These are phyloP conservation scores for Raffaelea arxii DNA, from an alignment of 2,329 filamentous ascomycete genomes.

Conservation along the genomic window DNA sequence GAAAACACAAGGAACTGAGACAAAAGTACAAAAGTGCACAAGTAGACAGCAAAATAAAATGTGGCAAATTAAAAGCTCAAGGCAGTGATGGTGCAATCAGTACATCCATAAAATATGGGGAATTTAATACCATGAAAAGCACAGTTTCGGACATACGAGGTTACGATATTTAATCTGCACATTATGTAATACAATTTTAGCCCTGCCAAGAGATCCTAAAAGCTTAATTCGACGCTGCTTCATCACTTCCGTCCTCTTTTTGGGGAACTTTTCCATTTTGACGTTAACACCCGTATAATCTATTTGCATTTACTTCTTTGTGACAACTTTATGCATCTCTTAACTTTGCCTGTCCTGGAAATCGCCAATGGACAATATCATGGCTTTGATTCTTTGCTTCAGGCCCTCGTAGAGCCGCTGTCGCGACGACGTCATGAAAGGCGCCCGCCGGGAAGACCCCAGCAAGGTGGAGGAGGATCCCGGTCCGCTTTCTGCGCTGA, in stretches of 20 bases:
- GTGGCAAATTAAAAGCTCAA: neutral
- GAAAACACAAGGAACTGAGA: too few relatives aligned
- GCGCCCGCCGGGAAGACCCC: constrained; percentile 30
- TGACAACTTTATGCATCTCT: neutral
- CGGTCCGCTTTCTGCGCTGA: constrained; percentile 5
- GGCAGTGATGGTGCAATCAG: neutral
- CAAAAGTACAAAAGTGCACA: too few relatives aligned
- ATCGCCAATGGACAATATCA: neutral
- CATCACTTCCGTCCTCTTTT: neutral
- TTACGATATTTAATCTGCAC: neutral
- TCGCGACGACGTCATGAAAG: constrained; percentile 17
- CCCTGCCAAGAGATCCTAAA: neutral
- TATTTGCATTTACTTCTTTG: neutral
- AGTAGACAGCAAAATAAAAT: neutral
- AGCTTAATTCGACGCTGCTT: neutral
- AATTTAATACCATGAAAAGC: neutral
- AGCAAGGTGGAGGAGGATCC: constrained; percentile 28
- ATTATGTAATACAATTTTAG: neutral
- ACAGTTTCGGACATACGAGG: neutral
- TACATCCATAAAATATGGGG: neutral
- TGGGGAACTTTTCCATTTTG: neutral
- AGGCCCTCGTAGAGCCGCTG: neutral
- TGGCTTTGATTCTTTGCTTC: neutral
- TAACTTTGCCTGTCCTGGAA: neutral
- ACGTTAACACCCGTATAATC: neutral